Evolutionary conservation across 257 asterid genomes (phyloP), one percentile per base, ranked within the genome.

Genomic region (Solanum dulcamara): DNA sequence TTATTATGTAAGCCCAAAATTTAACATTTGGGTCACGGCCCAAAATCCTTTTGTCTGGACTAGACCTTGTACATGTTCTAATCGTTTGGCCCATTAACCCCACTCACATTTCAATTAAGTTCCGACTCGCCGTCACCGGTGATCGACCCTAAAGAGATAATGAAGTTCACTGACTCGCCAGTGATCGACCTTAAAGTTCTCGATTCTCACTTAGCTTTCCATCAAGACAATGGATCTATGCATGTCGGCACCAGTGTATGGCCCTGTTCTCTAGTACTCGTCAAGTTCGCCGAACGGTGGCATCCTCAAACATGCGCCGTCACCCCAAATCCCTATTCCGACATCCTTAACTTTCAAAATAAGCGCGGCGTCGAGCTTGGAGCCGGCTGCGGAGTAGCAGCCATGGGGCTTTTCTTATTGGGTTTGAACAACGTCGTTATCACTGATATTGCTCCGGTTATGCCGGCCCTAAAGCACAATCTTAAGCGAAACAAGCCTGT

Each of bases 191-290:
- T 95, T 81, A 64, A 88, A 86, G 93, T 96, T 85, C 89, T 66
- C 64, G 84, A 89, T 88, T 88, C 88, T 68, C 93, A 74, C 86
- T 93, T 96, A 88, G 92, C 95, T 3, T 68, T 96, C 90, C 97
- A 95, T 83, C 99, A 95, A 92, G 98, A 96, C 92, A 96, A 96
- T 86, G 94, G 92, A 87, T 88, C 99, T 77, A 94, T 96, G 98
- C 98, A 96, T 86, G 99, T 95, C 84, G 98, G 99, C 86, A 96
- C 99, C 90, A 92, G 98, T 88, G 98, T 95, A 75, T 96, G 99
- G 99, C 98, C 98, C 4, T 94, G 98, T 85, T 96, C 98, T 24
- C 83, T 96, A 6, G 94, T 96, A 79, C 95, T 95, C 88, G 96
- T 90, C 91, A 96, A 96, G 88, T 96, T 96, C 92, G 91, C 90